A percentile compares a stretch with the other conserved stretches of the same genome.
phyloP scores from a whole-genome alignment of 2,329 filamentous ascomycete species.

The Verticillium tricorpus region DNA sequence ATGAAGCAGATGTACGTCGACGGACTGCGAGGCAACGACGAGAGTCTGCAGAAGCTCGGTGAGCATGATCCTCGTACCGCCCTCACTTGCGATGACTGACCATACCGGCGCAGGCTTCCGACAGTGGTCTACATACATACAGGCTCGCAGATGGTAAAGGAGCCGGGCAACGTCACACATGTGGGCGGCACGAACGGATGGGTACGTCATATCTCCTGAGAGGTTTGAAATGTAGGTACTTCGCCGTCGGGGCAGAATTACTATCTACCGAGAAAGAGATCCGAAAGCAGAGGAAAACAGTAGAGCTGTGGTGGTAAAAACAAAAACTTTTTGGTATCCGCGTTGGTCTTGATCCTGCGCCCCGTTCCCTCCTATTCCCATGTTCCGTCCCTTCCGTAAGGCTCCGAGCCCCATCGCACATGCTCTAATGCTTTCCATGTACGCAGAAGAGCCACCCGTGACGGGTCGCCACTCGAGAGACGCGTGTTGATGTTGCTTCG shows the following conservation, averaged over 20 bases:
- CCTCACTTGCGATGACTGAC: neutral
- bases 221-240: neutral
- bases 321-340: neutral
- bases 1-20: slow-evolving; percentile 54
- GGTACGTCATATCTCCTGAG: neutral
- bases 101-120: slow-evolving; percentile 41
- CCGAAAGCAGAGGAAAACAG: slow-evolving; percentile 16
- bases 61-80: slow-evolving; percentile 16
- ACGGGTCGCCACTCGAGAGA: too few species aligned
- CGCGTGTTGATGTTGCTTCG: neutral
- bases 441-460: neutral
- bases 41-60: slow-evolving; percentile 49
- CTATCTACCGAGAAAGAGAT: neutral
- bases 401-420: neutral
- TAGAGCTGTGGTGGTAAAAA: slow-evolving; percentile 2
- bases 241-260: neutral
- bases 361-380: neutral
- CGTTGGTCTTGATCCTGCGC: neutral
- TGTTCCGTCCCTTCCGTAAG: slow-evolving; percentile 6
- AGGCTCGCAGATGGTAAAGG: slow-evolving; percentile 40
- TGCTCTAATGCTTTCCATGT: neutral
- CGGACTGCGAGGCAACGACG: slow-evolving; percentile 44
- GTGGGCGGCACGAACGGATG: neutral
- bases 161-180: neutral
- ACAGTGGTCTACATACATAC: slow-evolving; percentile 56